Base-by-base conservation (phyloP, 495 filamentous ascomycete species). In the Penicillium malachiteum region DNA sequence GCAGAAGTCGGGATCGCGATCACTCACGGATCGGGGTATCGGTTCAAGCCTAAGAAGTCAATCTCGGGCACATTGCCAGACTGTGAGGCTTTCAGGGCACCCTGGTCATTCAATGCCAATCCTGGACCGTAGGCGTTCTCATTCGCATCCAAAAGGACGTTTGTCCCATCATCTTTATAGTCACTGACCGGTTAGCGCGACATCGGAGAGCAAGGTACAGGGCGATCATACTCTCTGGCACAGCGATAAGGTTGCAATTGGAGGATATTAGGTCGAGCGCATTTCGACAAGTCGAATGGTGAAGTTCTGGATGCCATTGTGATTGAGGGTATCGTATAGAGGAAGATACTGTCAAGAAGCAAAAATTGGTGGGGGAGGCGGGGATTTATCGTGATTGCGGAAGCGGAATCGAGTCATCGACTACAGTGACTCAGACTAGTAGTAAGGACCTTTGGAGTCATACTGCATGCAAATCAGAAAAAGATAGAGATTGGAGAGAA, bases 91-190 rank as follows among this genome's bases (percentile, higher is more conserved):
- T 75, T 60, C 12, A 83, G 72, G 35, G 75, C 72, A n/a, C 77
- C 78, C 49, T 78, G 65, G 11, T 59, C 55, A 47, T 69, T 75
- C 49, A 84, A 52, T 8, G 72, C 73, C 38, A 92, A 71, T 12
- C 85, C 82, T 1, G 94, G 92, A 2, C 95, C 94, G 71, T 87
- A 96, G 49, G 94, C 92, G 68, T 97, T 98, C 72, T 98, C 94
- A 61, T 98, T 98, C 54, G 95, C 94, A 66, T 98, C 94, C 54
- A 98, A 88, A 31, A 98, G 85, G 53, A 97, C 87, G 68, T 97
- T 97, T 44, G 87, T 96, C 59, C 94, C 95, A 66, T 98, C 89
- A 68, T 98, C 94, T 80, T 97, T 96, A 81, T 97, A 97, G 82
- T 98, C 92, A 80, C 91, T 96, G 71, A 55, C 54, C 67, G 55